Evolutionary conservation across 31 red algal species (phyloP), one percentile per base, ranked within the genome.

Genomic region (Pterothamnion heteromorphum): DNA sequence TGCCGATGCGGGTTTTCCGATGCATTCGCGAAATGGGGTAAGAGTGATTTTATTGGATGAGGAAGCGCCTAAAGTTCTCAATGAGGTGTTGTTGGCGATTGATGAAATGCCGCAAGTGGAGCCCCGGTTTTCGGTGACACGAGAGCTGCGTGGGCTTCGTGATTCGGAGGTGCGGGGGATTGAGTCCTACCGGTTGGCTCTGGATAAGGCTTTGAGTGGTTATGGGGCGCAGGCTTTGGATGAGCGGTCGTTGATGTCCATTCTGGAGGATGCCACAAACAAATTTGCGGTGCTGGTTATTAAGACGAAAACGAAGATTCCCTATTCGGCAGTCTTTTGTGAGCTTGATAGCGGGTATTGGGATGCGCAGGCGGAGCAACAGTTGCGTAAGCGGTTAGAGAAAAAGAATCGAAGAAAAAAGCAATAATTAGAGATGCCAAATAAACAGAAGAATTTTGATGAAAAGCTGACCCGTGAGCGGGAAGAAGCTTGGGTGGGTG

Each of bases 301-400:
- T 39, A 88, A 88, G 27, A 88, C 85, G 5, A 88, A 31, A n/a
- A 88, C 32, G 36, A 88, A 39, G 20, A 31, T 88, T 26, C 85
- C 85, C 85, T 88, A 88, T 39, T 28, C 35, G 36, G 4, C 85
- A 31, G 14, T 88, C 4, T 88, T 88, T 58, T 18, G 41, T 21
- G 85, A 88, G 36, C 85, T 88, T 18, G 85, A 88, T n/a, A 88
- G 85, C 36, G 85, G 85, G 18, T 88, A 88, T 26, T 88, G 85
- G 85, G 85, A 88, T 43, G 27, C 14, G 4, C 36, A 14, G 27
- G 41, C 37, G 37, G 85, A 88, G 27, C 41, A 5, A 14, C 36
- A 4, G 41, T 58, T 88, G 27, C 85, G 85, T 18, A 64, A 64
- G n/a, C 51, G 51, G n/a, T n/a, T n/a, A n/a, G n/a, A n/a, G n/a